phyloP scores from a whole-genome alignment of 2,329 filamentous ascomycete genomes.

The Ilyonectria mors-panacis region DNA sequence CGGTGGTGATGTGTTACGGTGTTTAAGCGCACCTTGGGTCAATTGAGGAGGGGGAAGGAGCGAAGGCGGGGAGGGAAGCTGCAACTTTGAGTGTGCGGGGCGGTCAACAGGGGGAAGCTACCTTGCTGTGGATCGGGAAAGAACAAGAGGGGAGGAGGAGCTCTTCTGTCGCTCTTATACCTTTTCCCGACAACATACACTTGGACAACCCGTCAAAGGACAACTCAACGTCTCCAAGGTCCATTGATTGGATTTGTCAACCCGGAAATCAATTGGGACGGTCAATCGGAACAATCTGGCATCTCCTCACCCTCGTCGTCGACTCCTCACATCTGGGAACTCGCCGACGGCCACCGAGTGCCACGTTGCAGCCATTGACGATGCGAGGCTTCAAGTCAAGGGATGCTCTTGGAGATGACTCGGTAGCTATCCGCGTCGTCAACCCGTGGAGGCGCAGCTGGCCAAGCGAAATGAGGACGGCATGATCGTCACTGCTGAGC shows the following conservation, averaged over 20 bases:
- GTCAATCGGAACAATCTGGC: not conserved
- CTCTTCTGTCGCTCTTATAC: not conserved
- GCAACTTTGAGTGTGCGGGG: conserved; percentile 19
- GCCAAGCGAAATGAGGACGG: conserved; percentile 18
- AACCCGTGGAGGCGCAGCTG: conserved; percentile 13
- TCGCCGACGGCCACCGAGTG: not conserved
- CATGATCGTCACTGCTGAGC: not conserved
- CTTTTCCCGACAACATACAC: not conserved
- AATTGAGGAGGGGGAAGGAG: conserved; percentile 25
- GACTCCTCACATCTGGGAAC: not conserved
- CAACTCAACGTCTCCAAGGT: not conserved
- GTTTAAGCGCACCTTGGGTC: conserved; percentile 23
- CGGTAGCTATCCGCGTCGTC: not conserved
- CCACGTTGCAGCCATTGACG: not conserved
- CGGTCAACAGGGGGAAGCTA: conserved; percentile 27
- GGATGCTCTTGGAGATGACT: not conserved
- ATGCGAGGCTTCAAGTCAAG: not conserved
- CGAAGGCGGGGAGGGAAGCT: conserved; percentile 25
- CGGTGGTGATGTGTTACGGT: conserved; percentile 6
- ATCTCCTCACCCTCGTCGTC: not conserved
- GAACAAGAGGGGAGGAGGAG: not conserved
- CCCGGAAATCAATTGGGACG: not conserved
- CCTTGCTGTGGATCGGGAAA: not conserved
- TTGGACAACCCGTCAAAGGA: not conserved
- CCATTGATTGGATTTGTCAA: conserved; percentile 2